These are phyloP conservation scores for Mucor sp. DNA, from an alignment of 371 early-diverging fungal genomes.

Conservation along the genomic window DNA sequence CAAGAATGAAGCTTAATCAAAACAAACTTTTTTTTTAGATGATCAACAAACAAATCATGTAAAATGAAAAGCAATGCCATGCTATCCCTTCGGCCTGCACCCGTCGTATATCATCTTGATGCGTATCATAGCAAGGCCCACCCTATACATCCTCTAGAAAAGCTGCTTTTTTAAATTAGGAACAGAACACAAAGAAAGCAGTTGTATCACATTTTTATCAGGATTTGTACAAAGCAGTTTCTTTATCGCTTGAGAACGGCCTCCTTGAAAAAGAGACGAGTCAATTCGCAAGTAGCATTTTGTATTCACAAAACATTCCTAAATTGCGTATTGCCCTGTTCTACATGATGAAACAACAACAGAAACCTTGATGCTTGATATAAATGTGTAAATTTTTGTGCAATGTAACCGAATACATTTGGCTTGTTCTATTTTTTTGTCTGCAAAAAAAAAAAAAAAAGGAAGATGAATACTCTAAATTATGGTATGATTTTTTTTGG, in stretches of 20 bases:
- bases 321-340: background rate
- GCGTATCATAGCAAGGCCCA: background rate
- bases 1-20: background rate
- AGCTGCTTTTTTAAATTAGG: background rate
- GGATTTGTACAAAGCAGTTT: background rate
- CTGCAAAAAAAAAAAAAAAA: no score
- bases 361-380: background rate
- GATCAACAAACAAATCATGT: conserved; percentile 4
- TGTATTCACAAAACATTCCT: background rate
- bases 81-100: background rate
- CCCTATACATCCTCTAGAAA: background rate
- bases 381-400: background rate
- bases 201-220: background rate
- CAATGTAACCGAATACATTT: background rate
- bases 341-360: background rate
- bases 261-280: background rate
- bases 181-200: background rate
- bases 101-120: background rate
- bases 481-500: background rate
- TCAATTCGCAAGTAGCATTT: background rate
- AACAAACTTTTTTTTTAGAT: background rate
- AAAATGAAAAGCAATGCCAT: background rate
- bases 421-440: background rate
- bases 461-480: background rate
- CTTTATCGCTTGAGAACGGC: background rate